Evolutionary conservation across 345 rosid species (phyloP).

Genomic region (Brassica juncea): DNA sequence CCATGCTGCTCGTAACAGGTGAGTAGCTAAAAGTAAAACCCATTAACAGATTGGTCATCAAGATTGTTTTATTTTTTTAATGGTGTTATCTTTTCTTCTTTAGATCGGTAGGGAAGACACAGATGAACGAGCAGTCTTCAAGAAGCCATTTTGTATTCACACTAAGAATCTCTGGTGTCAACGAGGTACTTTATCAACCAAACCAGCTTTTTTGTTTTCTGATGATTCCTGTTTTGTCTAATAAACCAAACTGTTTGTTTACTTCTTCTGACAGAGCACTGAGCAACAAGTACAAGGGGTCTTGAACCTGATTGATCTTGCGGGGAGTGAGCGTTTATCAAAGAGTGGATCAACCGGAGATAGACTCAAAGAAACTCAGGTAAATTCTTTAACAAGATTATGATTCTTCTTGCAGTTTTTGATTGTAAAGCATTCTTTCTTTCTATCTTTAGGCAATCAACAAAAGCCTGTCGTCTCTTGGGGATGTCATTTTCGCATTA

Average conservation of each 20-base stretch:
- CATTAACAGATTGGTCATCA: neutral
- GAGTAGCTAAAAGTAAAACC: slow-evolving; percentile 2
- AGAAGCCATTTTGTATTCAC: slow-evolving; percentile 94
- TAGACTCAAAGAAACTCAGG: slow-evolving; percentile 93
- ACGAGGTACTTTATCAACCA: slow-evolving; percentile 57
- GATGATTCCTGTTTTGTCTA: slow-evolving; percentile 5
- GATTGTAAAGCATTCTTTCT: neutral
- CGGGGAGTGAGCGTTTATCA: slow-evolving; percentile 96
- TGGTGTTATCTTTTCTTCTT: slow-evolving; percentile 5
- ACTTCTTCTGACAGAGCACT: slow-evolving; percentile 54
- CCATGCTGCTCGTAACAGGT: slow-evolving; percentile 89
- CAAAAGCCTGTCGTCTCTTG: slow-evolving; percentile 83
- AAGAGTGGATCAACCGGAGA: slow-evolving; percentile 98
- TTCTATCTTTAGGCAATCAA: slow-evolving; percentile 71
- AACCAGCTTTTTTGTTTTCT: neutral
- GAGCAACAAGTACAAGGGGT: slow-evolving; percentile 98
- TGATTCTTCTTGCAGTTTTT: neutral
- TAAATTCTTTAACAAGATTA: slow-evolving; percentile 27
- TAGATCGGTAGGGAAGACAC: slow-evolving; percentile 94
- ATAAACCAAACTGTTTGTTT: neutral
- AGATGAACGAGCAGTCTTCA: slow-evolving; percentile 85
- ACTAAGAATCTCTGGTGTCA: slow-evolving; percentile 73
- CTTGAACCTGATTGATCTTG: slow-evolving; percentile 96
- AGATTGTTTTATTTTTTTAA: neutral
- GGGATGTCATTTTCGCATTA: slow-evolving; percentile 88